phyloP scores from a whole-genome alignment of 306 rosid genomes.

The Quercus aquifolioides region DNA sequence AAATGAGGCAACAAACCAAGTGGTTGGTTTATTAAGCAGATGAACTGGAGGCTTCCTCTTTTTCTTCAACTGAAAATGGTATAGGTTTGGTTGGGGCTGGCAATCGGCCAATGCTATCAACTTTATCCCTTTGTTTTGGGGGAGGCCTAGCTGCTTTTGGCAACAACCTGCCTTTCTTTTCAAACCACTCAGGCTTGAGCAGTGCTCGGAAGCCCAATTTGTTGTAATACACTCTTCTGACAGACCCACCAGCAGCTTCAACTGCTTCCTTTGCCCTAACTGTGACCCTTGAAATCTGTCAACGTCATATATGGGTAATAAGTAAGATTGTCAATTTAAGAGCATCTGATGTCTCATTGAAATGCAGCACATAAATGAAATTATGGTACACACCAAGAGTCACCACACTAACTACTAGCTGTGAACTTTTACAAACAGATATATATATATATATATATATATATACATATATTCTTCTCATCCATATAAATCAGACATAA shows the following conservation, averaged over 20 bases:
- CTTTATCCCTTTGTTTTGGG: slow-evolving; percentile 76
- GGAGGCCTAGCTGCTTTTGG: slow-evolving; percentile 98
- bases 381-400: background rate
- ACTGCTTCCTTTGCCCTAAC: slow-evolving; percentile 87
- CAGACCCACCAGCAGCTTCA: slow-evolving; percentile 92
- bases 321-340: background rate
- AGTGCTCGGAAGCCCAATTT: slow-evolving; percentile 81
- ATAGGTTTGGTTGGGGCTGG: slow-evolving; percentile 92
- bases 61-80: slow-evolving; percentile 56
- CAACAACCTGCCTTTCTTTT: slow-evolving; percentile 88
- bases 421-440: background rate
- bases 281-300: slow-evolving; percentile 88
- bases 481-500: background rate
- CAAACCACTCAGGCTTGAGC: slow-evolving; percentile 89
- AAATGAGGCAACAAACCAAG: slow-evolving; percentile 10
- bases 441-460: too few species aligned
- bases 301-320: slow-evolving; percentile 3
- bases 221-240: slow-evolving; percentile 83
- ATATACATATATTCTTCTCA: too few species aligned
- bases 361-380: too few species aligned
- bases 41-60: slow-evolving; percentile 25
- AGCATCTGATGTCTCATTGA: too few species aligned
- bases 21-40: slow-evolving; percentile 22
- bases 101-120: slow-evolving; percentile 86
- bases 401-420: background rate